phyloP scores from a whole-genome alignment of 2,329 filamentous ascomycete genomes.

The Zymoseptoria pseudotritici region DNA sequence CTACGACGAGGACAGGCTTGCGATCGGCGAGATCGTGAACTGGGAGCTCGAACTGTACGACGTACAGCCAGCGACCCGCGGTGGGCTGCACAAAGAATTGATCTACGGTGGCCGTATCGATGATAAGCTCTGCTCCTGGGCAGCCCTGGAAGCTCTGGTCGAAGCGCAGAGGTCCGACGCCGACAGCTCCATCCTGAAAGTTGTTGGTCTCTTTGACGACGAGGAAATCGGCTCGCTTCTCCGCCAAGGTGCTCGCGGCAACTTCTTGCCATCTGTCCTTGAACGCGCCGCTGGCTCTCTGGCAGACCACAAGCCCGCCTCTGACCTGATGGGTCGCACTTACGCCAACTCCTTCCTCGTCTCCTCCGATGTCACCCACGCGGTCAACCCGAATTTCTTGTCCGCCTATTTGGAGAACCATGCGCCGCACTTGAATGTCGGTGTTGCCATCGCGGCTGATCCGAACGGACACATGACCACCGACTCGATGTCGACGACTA shows the following conservation, averaged over 20 bases:
- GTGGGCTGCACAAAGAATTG: conserved; percentile 83
- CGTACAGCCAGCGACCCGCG: conserved; percentile 72
- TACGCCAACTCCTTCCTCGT: conserved; percentile 89
- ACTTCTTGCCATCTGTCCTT: conserved; percentile 75
- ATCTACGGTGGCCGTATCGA: conserved; percentile 94
- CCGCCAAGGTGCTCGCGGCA: conserved; percentile 80
- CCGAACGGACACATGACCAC: conserved; percentile 95
- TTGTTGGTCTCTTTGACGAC: conserved; percentile 92
- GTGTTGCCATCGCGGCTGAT: conserved; percentile 71
- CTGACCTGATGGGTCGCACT: conserved; percentile 64
- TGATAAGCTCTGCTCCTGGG: conserved; percentile 95
- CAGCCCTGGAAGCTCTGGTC: conserved; percentile 76
- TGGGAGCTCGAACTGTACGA: conserved; percentile 98
- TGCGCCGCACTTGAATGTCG: conserved; percentile 79
- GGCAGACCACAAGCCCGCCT: conserved; percentile 37
- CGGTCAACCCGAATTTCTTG: conserved; percentile 90
- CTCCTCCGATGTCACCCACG: conserved; percentile 87
- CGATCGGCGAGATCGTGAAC: conserved; percentile 63
- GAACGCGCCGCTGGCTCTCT: conserved; percentile 73
- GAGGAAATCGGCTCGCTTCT: conserved; percentile 92
- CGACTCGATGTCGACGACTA: conserved; percentile 73
- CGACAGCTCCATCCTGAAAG: conserved; percentile 64
- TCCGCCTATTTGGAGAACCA: conserved; percentile 77
- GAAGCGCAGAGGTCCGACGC: conserved; percentile 46
- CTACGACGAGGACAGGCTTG: not conserved